Conservation (phyloP, 441 rosid species). For the Corymbia calophylla region DNA sequence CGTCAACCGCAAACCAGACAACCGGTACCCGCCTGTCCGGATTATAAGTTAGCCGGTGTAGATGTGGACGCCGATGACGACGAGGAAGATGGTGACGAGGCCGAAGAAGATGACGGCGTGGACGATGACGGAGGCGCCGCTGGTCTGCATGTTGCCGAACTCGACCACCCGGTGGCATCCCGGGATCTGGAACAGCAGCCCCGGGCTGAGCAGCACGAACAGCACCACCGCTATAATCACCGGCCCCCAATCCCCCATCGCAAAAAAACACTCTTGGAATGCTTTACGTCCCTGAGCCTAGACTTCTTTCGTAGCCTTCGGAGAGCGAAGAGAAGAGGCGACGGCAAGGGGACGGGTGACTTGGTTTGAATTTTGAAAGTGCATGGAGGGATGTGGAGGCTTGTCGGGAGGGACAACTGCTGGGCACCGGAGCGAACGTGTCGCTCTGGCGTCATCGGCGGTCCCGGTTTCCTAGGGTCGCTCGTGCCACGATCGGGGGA, state of each 20-base stretch:
- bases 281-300: slow-evolving; percentile 6
- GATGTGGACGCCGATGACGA: slow-evolving; percentile 54
- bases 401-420: not conserved
- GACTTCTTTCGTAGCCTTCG: not conserved
- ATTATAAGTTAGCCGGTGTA: slow-evolving; percentile 20
- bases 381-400: not conserved
- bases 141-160: slow-evolving; percentile 48
- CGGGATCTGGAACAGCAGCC: slow-evolving; percentile 48
- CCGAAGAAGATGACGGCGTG: slow-evolving; percentile 60
- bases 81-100: slow-evolving; percentile 42
- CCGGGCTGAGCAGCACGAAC: slow-evolving; percentile 54
- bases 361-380: not conserved
- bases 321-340: not conserved
- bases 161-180: slow-evolving; percentile 34
- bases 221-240: slow-evolving; percentile 36
- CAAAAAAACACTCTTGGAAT: not conserved
- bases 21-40: not conserved
- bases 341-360: not conserved
- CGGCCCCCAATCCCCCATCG: slow-evolving; percentile 67
- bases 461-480: not conserved
- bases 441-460: not conserved
- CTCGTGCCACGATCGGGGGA: not conserved
- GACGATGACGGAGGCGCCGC: slow-evolving; percentile 45
- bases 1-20: not conserved
- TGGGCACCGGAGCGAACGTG: not conserved